Evolutionary conservation across 345 rosid species (phyloP), one percentile per base, ranked within the genome.

Genomic region (Carallia pectinifolia): DNA sequence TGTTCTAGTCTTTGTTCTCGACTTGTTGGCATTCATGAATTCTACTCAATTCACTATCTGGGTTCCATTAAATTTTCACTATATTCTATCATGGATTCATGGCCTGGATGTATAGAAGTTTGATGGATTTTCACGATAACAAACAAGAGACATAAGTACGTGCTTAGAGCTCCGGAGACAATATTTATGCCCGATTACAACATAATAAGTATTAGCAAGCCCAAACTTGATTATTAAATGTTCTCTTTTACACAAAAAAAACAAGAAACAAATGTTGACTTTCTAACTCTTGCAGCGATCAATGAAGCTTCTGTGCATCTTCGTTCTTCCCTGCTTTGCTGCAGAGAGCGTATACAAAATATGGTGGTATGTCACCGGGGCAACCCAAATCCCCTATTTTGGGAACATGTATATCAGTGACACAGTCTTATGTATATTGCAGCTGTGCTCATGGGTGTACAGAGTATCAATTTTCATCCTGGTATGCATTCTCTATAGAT

Each of bases 311-410:
- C 86, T 91, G 53, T 77, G 82, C 53, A 77, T 79, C 69, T 90
- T 89, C 74, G 93, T 90, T 44, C 78, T 90, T 54, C 98, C 97
- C 31, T 89, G 90, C 80, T 85, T 93, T 3, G 83, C 82, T 9
- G 72, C 78, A 0, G 96, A 93, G 84, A 77, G 77, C n/a, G 86
- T 79, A 27, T 93, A 93, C 80, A 88, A 87, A 79, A 85, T 90
- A 53, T 93, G 98, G 98, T 93, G 98, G 97, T 93, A 86, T 72
- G 79, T 80, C 66, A 76, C 92, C 1, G 98, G 97, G 67, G 79
- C 71, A 3, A 7, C 80, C 55, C 31, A 84, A 68, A 87, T 93
- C 64, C 97, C 97, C 53, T 89, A 86, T 75, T 54, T 80, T 7
- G 70, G 75, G n/a, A 89, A 88, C 78, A 70, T 69, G 6, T 69